Evolutionary conservation across 2,329 filamentous ascomycete genomes (phyloP).

Genomic region (Biscogniauxia sp.): DNA sequence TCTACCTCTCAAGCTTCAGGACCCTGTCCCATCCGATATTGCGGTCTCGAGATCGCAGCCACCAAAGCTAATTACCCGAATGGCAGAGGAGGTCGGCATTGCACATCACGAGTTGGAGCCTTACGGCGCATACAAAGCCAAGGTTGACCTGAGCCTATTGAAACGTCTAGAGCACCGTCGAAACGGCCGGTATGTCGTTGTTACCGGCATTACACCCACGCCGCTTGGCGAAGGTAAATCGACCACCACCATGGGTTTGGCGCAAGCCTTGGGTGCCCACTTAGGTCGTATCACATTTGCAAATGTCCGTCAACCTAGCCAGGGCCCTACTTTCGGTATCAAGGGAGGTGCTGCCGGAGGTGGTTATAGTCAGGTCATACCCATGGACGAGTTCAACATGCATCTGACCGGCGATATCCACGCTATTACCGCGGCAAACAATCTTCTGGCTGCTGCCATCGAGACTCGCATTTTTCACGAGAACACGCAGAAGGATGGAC

Average conservation of each 20-base stretch:
- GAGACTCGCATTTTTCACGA: conserved; percentile 99
- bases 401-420: conserved; percentile 98
- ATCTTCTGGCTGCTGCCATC: conserved; percentile 91
- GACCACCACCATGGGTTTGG: conserved; percentile 93
- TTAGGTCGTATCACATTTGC: conserved; percentile 86
- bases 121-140: conserved; percentile 93
- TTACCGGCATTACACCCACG: conserved; percentile 95
- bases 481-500: conserved; percentile 85
- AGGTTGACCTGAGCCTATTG: conserved; percentile 80
- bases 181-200: conserved; percentile 87
- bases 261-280: conserved; percentile 88
- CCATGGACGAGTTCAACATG: conserved; percentile 99
- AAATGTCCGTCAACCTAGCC: conserved; percentile 94
- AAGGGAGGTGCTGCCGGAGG: conserved; percentile 97
- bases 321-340: conserved; percentile 97
- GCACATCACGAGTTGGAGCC: conserved; percentile 86
- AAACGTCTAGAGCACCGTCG: conserved; percentile 82
- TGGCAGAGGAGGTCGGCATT: conserved; percentile 87
- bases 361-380: conserved; percentile 98
- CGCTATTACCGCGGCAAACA: conserved; percentile 95
- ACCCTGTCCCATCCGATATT: conserved; percentile 93
- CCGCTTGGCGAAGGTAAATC: conserved; percentile 97
- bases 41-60: conserved; percentile 83
- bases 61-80: conserved; percentile 84
- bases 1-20: conserved; percentile 75